Base-by-base conservation (phyloP, 306 rosid species). In the Pyrus communis region DNA sequence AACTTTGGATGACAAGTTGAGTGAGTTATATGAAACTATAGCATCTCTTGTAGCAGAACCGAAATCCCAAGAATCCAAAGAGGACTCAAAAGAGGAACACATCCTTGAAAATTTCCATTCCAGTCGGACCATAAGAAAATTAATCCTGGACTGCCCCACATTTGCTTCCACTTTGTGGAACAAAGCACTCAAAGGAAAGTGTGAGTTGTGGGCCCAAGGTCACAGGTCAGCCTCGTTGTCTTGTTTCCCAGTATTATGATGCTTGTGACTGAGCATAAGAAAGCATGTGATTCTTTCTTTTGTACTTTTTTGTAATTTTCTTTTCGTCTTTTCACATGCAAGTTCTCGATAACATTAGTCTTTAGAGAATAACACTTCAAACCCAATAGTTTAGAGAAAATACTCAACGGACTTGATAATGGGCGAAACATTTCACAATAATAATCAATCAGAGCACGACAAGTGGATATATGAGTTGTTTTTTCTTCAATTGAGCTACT, bases 31-130 rank as follows among this genome's bases (percentile, higher is more conserved):
- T 70, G 78, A 87, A 77, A 90, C 87, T 23, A 85, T 95, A 68
- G 87, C 99, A 72, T 84, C 89, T 79, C 90, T 86, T 46, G 97
- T 81, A 19, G 92, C 93, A 75, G 70, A 55, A 79, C 84, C 93
- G 30, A 93, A 89, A 81, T 74, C 89, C 43, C 86, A 86, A 83
- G 93, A 88, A 64, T 68, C 88, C 30, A 75, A 83, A 66, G 92
- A 64, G 45, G 69, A 64, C 17, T 70, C 88, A 42, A 76, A 85
- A 66, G 91, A 90, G 75, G 99, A 92, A 66, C 99, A 90, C 68
- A 80, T 95, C 68, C 86, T 95, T 25, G 95, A 89, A 84, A 95
- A 92, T 79, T 95, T 90, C 77, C 92, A 88, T 84, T 90, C 99
- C 65, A 92, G 91, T 82, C 87, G 99, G 80, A 89, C 91, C 43